phyloP scores from a whole-genome alignment of 2,329 filamentous ascomycete species.

The Drechslerella coelobrocha region DNA sequence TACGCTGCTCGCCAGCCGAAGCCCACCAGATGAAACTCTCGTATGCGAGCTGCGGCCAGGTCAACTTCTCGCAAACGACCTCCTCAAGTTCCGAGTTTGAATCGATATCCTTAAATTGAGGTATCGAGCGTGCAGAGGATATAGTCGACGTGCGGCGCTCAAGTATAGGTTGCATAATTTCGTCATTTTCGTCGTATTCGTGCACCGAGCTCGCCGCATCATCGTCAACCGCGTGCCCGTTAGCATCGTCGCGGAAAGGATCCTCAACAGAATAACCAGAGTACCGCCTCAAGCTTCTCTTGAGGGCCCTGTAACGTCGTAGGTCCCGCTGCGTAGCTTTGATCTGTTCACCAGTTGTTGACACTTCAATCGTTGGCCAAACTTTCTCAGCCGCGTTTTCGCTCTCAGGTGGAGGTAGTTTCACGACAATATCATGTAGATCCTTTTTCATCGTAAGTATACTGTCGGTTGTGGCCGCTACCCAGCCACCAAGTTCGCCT shows the following conservation, averaged over 20 bases:
- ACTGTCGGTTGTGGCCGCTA: constrained; percentile 94
- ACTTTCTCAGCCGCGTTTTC: constrained; percentile 67
- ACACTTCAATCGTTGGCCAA: constrained; percentile 77
- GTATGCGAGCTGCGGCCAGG: constrained; percentile 78
- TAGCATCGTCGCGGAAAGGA: constrained; percentile 55
- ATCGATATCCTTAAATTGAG: constrained; percentile 55
- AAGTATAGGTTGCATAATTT: constrained; percentile 40
- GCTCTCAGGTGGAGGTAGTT: constrained; percentile 72
- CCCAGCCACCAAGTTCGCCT: constrained; percentile 70
- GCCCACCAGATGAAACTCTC: constrained; percentile 90
- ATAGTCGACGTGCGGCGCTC: constrained; percentile 41
- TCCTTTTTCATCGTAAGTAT: constrained; percentile 85
- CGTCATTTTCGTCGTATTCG: constrained; percentile 48
- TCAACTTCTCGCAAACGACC: constrained; percentile 64
- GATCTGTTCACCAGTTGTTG: constrained; percentile 68
- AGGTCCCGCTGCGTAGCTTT: constrained; percentile 91
- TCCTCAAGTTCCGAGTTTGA: constrained; percentile 61
- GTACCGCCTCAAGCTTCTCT: constrained; percentile 64
- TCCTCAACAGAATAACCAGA: constrained; percentile 53
- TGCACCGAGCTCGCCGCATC: constrained; percentile 40
- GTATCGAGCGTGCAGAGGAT: constrained; percentile 25
- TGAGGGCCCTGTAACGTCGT: constrained; percentile 75
- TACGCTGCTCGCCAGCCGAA: constrained; percentile 75
- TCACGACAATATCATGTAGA: constrained; percentile 88
- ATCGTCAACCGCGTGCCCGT: constrained; percentile 53